phyloP scores from a whole-genome alignment of 1,139 yeast genomes.

The Suhomyces wounanorum region DNA sequence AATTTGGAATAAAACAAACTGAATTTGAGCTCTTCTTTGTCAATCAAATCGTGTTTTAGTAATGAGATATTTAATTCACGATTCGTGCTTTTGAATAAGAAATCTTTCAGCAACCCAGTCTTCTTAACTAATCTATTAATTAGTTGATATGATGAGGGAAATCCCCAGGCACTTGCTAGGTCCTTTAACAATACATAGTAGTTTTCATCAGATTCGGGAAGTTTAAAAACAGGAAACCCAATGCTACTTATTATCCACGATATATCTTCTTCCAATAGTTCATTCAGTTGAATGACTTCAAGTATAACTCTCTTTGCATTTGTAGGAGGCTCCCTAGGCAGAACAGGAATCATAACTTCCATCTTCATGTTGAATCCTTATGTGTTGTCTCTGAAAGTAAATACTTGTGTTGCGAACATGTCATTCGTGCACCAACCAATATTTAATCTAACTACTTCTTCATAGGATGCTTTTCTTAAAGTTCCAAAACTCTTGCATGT shows the following conservation, averaged over 20 bases:
- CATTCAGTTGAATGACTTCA: conserved; percentile 1
- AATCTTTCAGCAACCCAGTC: conserved; percentile 23
- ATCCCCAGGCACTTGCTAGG: conserved; percentile 40
- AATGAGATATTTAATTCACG: conserved; percentile 27
- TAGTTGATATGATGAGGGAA: conserved; percentile 48
- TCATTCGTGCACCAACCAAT: neutral
- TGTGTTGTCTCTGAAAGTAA: neutral
- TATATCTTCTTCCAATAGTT: conserved; percentile 4
- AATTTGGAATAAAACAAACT: conserved; percentile 34
- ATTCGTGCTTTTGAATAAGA: conserved; percentile 24
- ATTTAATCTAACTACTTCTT: too few relatives aligned
- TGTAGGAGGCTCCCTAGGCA: conserved; percentile 3
- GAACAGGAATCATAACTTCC: conserved; percentile 8
- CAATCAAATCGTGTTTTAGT: conserved; percentile 24
- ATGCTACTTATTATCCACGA: conserved; percentile 8
- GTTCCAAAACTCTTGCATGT: too few relatives aligned
- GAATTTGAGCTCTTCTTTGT: conserved; percentile 19
- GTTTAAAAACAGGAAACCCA: conserved; percentile 10
- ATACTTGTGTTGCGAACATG: neutral
- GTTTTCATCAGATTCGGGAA: conserved; percentile 2
- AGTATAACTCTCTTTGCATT: conserved; percentile 2
- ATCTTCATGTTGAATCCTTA: neutral
- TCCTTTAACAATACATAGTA: conserved; percentile 34
- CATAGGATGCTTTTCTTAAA: too few relatives aligned
- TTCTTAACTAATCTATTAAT: conserved; percentile 30